These are phyloP conservation scores for Fusarium miscanthi DNA, from an alignment of 2,329 filamentous ascomycete genomes.

Conservation along the genomic window DNA sequence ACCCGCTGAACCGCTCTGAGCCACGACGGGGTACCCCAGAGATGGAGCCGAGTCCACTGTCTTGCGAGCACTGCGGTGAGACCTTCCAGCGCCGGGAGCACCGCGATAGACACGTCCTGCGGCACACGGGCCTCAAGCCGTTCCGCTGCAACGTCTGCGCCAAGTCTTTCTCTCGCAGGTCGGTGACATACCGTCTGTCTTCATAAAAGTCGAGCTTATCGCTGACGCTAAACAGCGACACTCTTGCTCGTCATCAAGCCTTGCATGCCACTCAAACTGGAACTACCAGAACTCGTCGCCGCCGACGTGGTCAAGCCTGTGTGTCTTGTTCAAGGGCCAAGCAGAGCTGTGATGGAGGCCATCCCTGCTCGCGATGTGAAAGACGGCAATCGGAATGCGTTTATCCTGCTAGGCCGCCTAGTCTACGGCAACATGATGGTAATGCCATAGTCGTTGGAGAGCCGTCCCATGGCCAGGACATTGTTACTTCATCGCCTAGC, in stretches of 20 bases:
- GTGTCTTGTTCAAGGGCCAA: neutral
- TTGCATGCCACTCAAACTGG: neutral
- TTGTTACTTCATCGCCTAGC: neutral
- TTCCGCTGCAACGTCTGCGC: neutral
- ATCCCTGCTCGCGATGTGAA: neutral
- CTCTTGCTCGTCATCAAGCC: neutral
- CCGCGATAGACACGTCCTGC: neutral
- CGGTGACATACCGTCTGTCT: no score
- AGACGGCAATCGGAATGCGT: rapidly evolving
- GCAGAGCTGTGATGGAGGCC: neutral
- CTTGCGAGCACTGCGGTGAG: neutral
- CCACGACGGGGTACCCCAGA: rapidly evolving
- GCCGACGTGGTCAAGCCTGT: neutral
- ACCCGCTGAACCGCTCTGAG: no score
- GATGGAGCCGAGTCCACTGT: neutral
- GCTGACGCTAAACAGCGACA: rapidly evolving
- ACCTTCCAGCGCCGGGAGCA: neutral
- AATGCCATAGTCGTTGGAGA: rapidly evolving
- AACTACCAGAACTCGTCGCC: neutral
- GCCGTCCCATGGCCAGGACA: rapidly evolving
- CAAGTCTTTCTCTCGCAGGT: neutral
- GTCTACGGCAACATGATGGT: rapidly evolving
- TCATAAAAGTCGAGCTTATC: no score
- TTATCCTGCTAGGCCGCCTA: rapidly evolving
- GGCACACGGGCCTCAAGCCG: neutral